Base-by-base conservation (phyloP, 2,329 filamentous ascomycete genomes). In the Atkinsonella texensis region DNA sequence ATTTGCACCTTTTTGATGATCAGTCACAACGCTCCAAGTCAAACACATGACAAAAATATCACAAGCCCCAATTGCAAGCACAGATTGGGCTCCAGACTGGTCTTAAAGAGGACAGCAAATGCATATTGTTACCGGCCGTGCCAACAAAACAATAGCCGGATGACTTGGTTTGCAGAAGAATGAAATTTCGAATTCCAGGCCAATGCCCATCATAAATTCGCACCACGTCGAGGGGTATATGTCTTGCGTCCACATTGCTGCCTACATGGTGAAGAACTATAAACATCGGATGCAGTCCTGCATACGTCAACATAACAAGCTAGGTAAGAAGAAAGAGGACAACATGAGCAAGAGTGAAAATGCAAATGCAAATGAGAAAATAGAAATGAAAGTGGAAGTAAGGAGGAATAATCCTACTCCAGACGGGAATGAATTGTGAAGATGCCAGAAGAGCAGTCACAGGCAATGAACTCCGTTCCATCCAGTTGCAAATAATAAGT, bases 381-480 rank as follows among this genome's bases (percentile, higher is more conserved):
- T 6, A n/a, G 2, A 35, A 48, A 28, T 28, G 28, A 28, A 8
- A 8, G 28, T 28, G 7, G 42, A 23, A 15, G 46, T 10, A 10
- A 46, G 42, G 44, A 42, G 28, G 11, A n/a, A 49, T 43, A 40
- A 38, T 51, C 44, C 40, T 48, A 31, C 39, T 41, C 13, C 20
- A 8, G 31, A 40, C 13, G 9, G n/a, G 23, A 43, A 47, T 33
- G 12, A 39, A 32, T 13, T 20, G 39, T 38, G 17, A 18, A 13
- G 23, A 46, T 47, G 17, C 28, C 32, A 44, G 31, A n/a, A 51
- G 18, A 42, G 42, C 31, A 18, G 20, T 28, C 13, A 46, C 35
- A 53, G 13, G 39, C 20, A 51, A 46, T 49, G 58, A 68, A 68
- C 63, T 63, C 64, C 65, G 50, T 54, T 53, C 63, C 58, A 59